Evolutionary conservation across 768 basidiomycete genomes (phyloP).

Genomic region (Kwoniella dendrophila): DNA sequence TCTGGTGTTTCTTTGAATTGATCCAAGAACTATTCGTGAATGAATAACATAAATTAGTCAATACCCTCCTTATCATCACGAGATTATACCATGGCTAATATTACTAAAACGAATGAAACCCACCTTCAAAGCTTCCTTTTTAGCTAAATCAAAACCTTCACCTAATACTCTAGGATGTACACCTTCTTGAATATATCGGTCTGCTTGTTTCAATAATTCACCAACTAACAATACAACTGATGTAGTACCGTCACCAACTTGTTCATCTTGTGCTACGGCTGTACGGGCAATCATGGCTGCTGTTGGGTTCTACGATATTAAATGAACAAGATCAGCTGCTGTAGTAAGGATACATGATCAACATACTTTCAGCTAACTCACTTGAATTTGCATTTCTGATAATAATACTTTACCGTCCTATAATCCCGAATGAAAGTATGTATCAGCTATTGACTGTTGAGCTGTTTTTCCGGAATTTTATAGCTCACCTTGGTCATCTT

Average conservation of each 20-base stretch:
- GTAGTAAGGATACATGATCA: neutral
- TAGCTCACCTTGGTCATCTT: slow-evolving; percentile 87
- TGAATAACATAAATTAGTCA: neutral
- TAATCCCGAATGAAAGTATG: neutral
- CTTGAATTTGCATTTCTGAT: slow-evolving; percentile 96
- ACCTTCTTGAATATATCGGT: slow-evolving; percentile 96
- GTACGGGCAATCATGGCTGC: slow-evolving; percentile 99
- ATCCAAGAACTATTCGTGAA: slow-evolving; percentile 76
- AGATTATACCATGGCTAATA: neutral
- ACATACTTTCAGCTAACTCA: slow-evolving; percentile 21
- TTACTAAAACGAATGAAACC: slow-evolving; percentile 49
- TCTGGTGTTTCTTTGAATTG: slow-evolving; percentile 70
- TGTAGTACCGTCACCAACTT: slow-evolving; percentile 97
- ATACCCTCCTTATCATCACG: neutral
- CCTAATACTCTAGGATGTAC: slow-evolving; percentile 96
- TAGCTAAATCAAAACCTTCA: slow-evolving; percentile 94
- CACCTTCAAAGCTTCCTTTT: slow-evolving; percentile 88
- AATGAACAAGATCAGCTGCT: neutral
- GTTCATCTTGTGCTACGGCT: slow-evolving; percentile 96
- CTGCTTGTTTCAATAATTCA: slow-evolving; percentile 93
- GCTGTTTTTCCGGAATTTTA: no score
- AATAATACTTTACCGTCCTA: slow-evolving; percentile 93
- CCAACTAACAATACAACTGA: slow-evolving; percentile 94
- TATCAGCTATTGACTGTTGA: neutral
- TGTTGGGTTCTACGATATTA: slow-evolving; percentile 71